Base-by-base conservation (phyloP, 179 eudicot genomes). In the Nepenthes alata region DNA sequence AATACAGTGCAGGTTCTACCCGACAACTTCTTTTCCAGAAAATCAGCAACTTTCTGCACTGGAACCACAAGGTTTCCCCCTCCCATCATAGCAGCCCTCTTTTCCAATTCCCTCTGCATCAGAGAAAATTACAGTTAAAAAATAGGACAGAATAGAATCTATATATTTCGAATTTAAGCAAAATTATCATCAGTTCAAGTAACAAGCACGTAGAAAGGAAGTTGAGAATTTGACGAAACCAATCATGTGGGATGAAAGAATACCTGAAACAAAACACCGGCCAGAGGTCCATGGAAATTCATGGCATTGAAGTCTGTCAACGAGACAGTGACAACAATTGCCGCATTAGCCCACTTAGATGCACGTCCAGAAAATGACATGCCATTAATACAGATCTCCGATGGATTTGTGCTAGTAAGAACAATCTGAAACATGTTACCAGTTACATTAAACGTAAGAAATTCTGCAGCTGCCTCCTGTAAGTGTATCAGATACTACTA, bases 341-440 rank as follows among this genome's bases (percentile, higher is more conserved):
- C 98, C 59, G 98, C 77, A 79, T 93, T 93, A 55, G 98, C 98
- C 98, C 97, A 89, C 48, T 73, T 86, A 48, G 98, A 93, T 49
- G 95, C 75, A 61, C 94, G 91, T 35, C 84, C 77, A 62, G 98
- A 93, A 74, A 93, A 93, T 44, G 98, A 89, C 98, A 93, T 93
- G 73, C 98, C 98, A 70, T 93, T 93, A 36, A 89, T 77, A 68
- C 98, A 93, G 45, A 93, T 80, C 78, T 93, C 98, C 36, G 83
- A 74, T 50, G 93, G 85, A 71, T 87, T 69, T 55, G 96, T 93
- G 76, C 95, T 89, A 15, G 97, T 93, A 47, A 87, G 83, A 72
- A 93, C 98, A 70, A 93, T 95, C 98, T 93, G 85, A 37, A 53
- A 1, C 57, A 60, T 37, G 34, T 39, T 37, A 14, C 41, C 53